Base-by-base conservation (phyloP, 139 green algal species). In the Closterium sp. region DNA sequence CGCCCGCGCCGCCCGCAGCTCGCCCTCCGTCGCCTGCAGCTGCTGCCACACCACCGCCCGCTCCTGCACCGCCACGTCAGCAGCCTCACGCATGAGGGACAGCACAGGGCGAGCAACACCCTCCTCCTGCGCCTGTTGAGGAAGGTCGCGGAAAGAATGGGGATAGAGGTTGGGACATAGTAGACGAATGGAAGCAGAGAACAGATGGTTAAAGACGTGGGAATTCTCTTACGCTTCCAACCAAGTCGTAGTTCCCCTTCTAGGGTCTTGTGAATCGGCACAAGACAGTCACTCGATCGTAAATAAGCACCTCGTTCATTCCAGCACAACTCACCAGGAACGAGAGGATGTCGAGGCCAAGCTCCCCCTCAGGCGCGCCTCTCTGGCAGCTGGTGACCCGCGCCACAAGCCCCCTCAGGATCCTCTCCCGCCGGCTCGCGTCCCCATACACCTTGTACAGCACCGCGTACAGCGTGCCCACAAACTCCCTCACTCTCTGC, bases 361-460 rank as follows among this genome's bases (percentile, higher is more conserved):
- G 86, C 34, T 89, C 91, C 38, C 38, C 43, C n/a, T 89, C 93
- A 33, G 93, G 33, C 16, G 34, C 87, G 87, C 87, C 66, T 84
- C 76, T 34, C 84, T 55, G 12, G 88, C 88, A 89, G 92, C 92
- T 93, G 43, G 84, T 91, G 43, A 93, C 94, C 31, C 88, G 88
- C 33, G 87, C 86, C 7, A 96, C 91, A 25, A 96, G 84, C 38
- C 94, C 93, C 16, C 88, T 85, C 84, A 96, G 90, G 91, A 96
- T 95, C 55, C 94, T 90, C 88, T 95, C 92, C 3, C 93, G 87
- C 87, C 89, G 85, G 81, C 66, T 66, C 23, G 94, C 91, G 33
- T 95, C 92, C 32, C 89, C 84, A n/a, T 95, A 96, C 76, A 96
- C 88, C 84, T 94, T 92, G 89, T 96, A 95, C 87, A 94, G 91